Evolutionary conservation across 1,139 yeast genomes (phyloP), one percentile per base, ranked within the genome.

Genomic region (Pichia sp.): DNA sequence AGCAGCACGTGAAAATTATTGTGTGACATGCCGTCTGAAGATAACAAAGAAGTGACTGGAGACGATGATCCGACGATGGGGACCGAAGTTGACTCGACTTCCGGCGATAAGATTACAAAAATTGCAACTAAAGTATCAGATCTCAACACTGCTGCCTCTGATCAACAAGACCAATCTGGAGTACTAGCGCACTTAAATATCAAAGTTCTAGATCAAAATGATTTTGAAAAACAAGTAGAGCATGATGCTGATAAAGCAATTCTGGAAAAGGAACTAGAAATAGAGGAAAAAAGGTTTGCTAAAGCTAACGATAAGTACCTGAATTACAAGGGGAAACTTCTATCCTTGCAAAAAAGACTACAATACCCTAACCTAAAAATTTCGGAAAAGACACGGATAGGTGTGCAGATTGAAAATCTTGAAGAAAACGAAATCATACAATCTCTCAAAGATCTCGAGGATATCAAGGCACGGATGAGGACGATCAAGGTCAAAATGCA

Each of bases 251-350:
- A 83, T 57, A 73, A 73, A 49, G 81, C 79, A 4, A 74, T 89
- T 53, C 70, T 76, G 2, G 70, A 75, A 46, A 81, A 84, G 52
- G 91, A 88, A 53, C 70, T 79, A 4, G 96, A 87, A 59, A 71
- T 85, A 45, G 99, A 93, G 60, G 71, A 75, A 52, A 85, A 83
- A 58, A 74, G 98, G 52, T 71, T 90, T 16, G 83, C 80, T 12
- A 87, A 88, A 65, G 78, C 95, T 0, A 66, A 69, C 25, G 75
- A 74, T 46, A 78, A 75, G 41, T 66, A 79, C 31, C 68, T 67
- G 13, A 76, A 76, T 57, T 67, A 78, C 9, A 60, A 69, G 34
- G 65, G 44, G n/a, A 44, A 51, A 39, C 26, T 54, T 4, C 19
- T 46, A 6, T 25, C 30, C 1, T 45, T 54, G n/a, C 46, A 47